A percentile compares a stretch with the other conserved stretches of the same genome.
Conservation (phyloP, 1,284 basidiomycete genomes). For the Sphaerobolus stellatus region DNA sequence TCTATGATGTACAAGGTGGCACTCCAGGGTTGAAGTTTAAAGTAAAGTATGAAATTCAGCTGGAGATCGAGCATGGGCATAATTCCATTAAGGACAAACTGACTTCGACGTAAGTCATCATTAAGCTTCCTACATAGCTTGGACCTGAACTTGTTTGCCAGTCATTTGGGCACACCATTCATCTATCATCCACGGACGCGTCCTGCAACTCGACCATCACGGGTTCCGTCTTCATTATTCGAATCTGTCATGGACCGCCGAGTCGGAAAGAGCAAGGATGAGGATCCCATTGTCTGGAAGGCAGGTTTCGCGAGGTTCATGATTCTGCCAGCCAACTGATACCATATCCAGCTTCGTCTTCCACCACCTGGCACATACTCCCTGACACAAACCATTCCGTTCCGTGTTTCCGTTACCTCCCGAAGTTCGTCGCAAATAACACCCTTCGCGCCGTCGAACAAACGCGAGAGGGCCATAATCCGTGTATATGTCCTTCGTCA, state of each 20-base stretch:
- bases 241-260: constrained; percentile 8
- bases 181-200: constrained; percentile 65
- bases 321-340: not conserved
- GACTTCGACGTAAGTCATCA: constrained; percentile 2
- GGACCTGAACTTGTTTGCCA: not conserved
- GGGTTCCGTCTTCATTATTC: constrained; percentile 33
- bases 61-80: constrained; percentile 25
- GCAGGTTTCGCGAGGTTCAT: not conserved
- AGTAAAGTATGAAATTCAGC: constrained; percentile 49
- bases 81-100: constrained; percentile 9
- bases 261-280: constrained; percentile 2
- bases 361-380: constrained; percentile 10
- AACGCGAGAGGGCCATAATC: constrained; percentile 4
- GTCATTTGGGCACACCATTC: constrained; percentile 59
- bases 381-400: constrained; percentile 6
- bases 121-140: not conserved
- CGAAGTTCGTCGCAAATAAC: constrained; percentile 2
- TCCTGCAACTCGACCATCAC: constrained; percentile 55
- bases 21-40: constrained; percentile 65
- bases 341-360: constrained; percentile 4
- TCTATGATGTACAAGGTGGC: constrained; percentile 59
- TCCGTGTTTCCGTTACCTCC: constrained; percentile 9
- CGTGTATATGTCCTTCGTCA: constrained; percentile 12
- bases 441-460: constrained; percentile 8
- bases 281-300: constrained; percentile 12